phyloP scores from a whole-genome alignment of 108 stramenopile genomes.

The Cyclostephanos tholiformis region DNA sequence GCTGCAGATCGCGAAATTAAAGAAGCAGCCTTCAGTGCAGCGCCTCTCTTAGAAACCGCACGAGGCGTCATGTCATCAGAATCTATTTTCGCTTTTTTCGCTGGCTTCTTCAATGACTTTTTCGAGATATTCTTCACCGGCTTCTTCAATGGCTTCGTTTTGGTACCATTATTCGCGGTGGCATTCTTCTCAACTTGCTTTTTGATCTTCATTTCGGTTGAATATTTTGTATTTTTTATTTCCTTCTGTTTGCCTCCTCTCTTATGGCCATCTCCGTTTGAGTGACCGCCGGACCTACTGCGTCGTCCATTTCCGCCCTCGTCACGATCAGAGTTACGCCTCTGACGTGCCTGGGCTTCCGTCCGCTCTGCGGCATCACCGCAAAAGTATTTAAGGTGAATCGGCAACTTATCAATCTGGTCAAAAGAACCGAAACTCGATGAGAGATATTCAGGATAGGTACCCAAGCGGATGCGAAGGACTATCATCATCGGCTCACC shows the following conservation, averaged over 20 bases:
- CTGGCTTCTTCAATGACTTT: constrained; percentile 46
- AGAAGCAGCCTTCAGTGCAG: constrained; percentile 38
- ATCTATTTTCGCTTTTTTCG: not conserved
- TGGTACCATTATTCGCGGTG: not conserved
- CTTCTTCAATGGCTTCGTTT: constrained; percentile 46
- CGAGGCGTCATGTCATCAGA: not conserved
- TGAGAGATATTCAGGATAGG: not conserved
- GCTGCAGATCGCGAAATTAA: constrained; percentile 39
- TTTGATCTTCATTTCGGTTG: not conserved
- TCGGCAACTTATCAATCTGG: constrained; percentile 80
- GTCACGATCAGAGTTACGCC: constrained; percentile 68
- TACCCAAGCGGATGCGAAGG: not conserved
- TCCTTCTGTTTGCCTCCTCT: constrained; percentile 6
- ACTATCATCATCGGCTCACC: constrained; percentile 19
- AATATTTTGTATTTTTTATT: constrained; percentile 20
- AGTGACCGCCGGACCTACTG: constrained; percentile 34
- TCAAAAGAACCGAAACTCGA: not conserved
- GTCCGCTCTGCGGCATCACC: constrained; percentile 91
- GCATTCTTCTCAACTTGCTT: not conserved
- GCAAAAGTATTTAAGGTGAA: constrained; percentile 96
- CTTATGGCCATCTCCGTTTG: not conserved
- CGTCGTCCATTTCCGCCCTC: constrained; percentile 40
- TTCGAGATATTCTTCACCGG: constrained; percentile 49
- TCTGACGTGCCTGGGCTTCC: constrained; percentile 90
- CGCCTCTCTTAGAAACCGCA: constrained; percentile 16